Evolutionary conservation across 805 yeast species (phyloP), one percentile per base, ranked within the genome.

Genomic region (Komagataella pastoris): DNA sequence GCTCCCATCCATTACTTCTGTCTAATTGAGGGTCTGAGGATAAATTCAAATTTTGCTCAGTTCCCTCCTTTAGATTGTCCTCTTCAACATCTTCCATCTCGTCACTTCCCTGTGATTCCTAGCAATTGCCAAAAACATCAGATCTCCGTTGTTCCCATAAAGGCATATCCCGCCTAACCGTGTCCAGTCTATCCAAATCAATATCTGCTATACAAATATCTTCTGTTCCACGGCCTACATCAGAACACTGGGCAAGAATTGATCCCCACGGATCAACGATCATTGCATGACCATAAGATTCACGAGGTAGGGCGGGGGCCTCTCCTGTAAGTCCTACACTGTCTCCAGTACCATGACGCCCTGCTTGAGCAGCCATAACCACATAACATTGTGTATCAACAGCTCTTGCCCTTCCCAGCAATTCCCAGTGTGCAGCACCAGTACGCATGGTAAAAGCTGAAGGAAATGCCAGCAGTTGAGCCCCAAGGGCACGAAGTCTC

Each of bases 221-320:
- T 17, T 67, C 70, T 6, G 62, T 66, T 14, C 66, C 64, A 7
- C 56, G 51, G 30, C 61, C 63, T 8, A 70, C 61, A 56, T 76
- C 81, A 18, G 77, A 67, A 24, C 75, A 73, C 54, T 80, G 77
- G 1, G 87, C 83, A 3, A 91, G 54, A 1, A 88, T 72, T 0
- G 78, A 73, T 0, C 98, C 99, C 88, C 95, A 87, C 0, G 99
- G 98, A 57, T 86, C 91, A n/a, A 91, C 76, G 3, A 89, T 81
- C 55, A 89, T 70, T 0, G 95, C 76, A 59, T 88, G 91, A 0
- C 99, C 99, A 67, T 81, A 91, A 55, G 96, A 85, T 52, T 78
- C 75, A 52, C 98, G 70, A 52, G 71, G 74, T 45, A 59, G 55
- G n/a, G 40, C 55, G 17, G 69, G 69, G 18, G 14, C 52, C 49